phyloP scores from a whole-genome alignment of 2,329 filamentous ascomycete species.

The Escovopsis sp. region DNA sequence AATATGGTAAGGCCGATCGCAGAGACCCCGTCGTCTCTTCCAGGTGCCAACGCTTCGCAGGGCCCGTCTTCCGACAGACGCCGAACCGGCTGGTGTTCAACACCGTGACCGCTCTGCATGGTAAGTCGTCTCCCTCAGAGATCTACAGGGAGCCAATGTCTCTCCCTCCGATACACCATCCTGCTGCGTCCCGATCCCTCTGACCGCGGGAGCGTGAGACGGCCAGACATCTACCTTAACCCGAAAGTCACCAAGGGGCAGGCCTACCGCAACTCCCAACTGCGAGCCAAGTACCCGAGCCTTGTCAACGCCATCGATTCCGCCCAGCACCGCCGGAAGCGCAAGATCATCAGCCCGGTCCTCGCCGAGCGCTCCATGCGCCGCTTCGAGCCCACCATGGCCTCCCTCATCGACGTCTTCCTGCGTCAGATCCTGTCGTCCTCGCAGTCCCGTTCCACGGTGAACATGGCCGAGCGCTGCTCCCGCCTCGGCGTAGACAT shows the following conservation, averaged over 20 bases:
- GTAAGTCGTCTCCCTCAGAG: background rate
- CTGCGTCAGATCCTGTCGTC: background rate
- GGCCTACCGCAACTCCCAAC: background rate
- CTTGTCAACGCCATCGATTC: slow-evolving; percentile 1
- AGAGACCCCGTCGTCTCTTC: background rate
- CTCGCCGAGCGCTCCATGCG: slow-evolving; percentile 2
- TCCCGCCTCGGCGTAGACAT: slow-evolving; percentile 1
- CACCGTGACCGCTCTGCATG: slow-evolving; percentile 1
- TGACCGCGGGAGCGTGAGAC: too few species aligned
- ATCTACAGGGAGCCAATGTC: too few species aligned
- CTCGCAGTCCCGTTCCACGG: too few species aligned
- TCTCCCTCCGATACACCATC: background rate
- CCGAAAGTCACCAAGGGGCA: background rate
- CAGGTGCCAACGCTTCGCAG: background rate
- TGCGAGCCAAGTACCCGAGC: background rate
- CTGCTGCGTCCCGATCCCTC: too few species aligned
- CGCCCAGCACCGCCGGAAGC: slow-evolving; percentile 1
- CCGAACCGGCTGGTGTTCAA: slow-evolving; percentile 2
- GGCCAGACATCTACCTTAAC: background rate
- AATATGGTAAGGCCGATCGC: background rate
- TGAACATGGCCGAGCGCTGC: background rate
- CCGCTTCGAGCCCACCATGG: slow-evolving; percentile 1
- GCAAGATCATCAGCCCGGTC: background rate
- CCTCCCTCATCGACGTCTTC: slow-evolving; percentile 1
- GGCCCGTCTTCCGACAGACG: slow-evolving; percentile 1